Evolutionary conservation across 805 yeast species (phyloP).

Genomic region (Metschnikowia drakensbergensis): DNA sequence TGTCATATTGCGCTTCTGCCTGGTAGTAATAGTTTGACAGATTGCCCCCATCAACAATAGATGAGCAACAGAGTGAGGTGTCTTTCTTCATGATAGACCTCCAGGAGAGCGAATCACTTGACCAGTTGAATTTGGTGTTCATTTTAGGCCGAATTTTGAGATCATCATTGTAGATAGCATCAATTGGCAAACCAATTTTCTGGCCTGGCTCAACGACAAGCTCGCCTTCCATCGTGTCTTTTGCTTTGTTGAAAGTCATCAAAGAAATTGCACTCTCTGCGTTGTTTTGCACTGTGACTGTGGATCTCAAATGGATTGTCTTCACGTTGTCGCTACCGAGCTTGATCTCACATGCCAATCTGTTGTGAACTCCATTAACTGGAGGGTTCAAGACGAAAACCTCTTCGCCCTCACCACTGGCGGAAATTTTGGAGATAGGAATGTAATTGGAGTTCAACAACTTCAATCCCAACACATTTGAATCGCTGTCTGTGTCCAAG

Average conservation of each 20-base stretch:
- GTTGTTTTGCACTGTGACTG: constrained; percentile 63
- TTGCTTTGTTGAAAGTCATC: constrained; percentile 34
- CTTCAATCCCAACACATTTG: constrained; percentile 61
- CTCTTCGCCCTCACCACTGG: constrained; percentile 81
- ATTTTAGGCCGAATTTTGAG: constrained; percentile 62
- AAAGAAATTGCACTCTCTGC: constrained; percentile 57
- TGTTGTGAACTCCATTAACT: constrained; percentile 57
- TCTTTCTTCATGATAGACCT: constrained; percentile 48
- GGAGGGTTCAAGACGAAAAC: constrained; percentile 65
- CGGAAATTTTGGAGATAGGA: constrained; percentile 53
- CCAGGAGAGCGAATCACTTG: constrained; percentile 64
- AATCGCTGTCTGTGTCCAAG: constrained; percentile 58
- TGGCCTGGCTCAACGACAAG: constrained; percentile 52
- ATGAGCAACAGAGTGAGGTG: constrained; percentile 57
- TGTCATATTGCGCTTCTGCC: constrained; percentile 61
- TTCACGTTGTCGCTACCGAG: constrained; percentile 78
- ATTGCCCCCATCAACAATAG: constrained; percentile 31
- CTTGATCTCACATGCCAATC: constrained; percentile 68
- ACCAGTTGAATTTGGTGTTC: constrained; percentile 62
- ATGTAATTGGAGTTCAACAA: constrained; percentile 55
- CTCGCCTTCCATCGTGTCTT: constrained; percentile 11
- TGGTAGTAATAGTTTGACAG: constrained; percentile 61
- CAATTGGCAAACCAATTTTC: constrained; percentile 69
- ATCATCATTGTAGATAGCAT: constrained; percentile 54
- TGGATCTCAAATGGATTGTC: constrained; percentile 70